phyloP scores from a whole-genome alignment of 2,329 filamentous ascomycete genomes.

The Penicillium olsonii region DNA sequence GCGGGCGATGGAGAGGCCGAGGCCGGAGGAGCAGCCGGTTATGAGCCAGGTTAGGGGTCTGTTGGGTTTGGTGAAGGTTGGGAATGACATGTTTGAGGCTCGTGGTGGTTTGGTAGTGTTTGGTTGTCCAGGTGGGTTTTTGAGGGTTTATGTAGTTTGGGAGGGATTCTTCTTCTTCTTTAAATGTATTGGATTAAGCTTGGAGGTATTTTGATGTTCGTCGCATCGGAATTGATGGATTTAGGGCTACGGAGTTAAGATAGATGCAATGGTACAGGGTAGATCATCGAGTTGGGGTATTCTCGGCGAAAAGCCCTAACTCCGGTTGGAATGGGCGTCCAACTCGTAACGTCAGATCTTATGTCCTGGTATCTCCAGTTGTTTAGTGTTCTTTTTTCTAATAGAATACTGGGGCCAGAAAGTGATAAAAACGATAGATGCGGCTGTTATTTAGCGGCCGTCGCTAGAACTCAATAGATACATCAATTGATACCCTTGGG shows the following conservation, averaged over 20 bases:
- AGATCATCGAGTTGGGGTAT: background rate
- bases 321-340: background rate
- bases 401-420: no score
- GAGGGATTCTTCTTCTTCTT: no score
- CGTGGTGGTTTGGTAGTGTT: background rate
- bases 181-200: no score
- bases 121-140: background rate
- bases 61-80: conserved; percentile 9
- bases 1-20: conserved; percentile 27
- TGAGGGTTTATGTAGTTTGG: background rate
- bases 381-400: no score
- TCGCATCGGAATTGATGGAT: background rate
- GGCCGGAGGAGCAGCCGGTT: conserved; percentile 34
- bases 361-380: background rate
- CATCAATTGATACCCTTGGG: background rate
- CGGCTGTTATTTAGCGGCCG: background rate
- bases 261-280: background rate
- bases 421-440: no score
- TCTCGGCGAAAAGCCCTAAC: background rate
- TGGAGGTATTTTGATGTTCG: no score
- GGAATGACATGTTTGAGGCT: background rate
- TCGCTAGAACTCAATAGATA: background rate
- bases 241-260: background rate
- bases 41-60: conserved; percentile 30
- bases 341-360: no score